These are phyloP conservation scores for Nicotiana knightiana DNA, from an alignment of 257 asterid genomes.

Conservation along the genomic window DNA sequence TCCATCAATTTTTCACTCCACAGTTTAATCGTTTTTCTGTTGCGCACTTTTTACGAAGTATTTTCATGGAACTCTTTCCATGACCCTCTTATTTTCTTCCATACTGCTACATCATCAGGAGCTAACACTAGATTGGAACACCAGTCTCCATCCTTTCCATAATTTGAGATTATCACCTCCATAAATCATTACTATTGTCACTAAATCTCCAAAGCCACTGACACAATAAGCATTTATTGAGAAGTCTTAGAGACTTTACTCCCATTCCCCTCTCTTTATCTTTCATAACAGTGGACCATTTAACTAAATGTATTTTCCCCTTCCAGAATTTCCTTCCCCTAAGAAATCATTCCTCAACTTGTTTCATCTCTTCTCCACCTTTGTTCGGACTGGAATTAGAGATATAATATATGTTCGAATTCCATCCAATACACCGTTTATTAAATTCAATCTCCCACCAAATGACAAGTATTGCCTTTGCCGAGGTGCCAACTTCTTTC, in stretches of 20 bases:
- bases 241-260: neutral
- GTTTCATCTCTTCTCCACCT: neutral
- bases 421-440: neutral
- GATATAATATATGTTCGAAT: neutral
- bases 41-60: neutral
- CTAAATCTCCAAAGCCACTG: neutral
- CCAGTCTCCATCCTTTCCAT: neutral
- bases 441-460: neutral
- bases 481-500: neutral
- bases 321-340: neutral
- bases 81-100: neutral
- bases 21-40: neutral
- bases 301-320: neutral
- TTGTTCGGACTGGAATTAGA: neutral
- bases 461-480: neutral
- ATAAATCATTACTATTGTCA: neutral
- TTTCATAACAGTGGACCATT: neutral
- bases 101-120: neutral
- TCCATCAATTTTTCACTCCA: neutral
- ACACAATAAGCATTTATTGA: neutral
- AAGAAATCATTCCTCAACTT: neutral
- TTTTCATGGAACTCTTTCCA: neutral
- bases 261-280: neutral
- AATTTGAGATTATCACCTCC: neutral
- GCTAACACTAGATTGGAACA: neutral